Evolutionary conservation across 2,329 filamentous ascomycete genomes (phyloP).

Genomic region (Aspergillus awamori): DNA sequence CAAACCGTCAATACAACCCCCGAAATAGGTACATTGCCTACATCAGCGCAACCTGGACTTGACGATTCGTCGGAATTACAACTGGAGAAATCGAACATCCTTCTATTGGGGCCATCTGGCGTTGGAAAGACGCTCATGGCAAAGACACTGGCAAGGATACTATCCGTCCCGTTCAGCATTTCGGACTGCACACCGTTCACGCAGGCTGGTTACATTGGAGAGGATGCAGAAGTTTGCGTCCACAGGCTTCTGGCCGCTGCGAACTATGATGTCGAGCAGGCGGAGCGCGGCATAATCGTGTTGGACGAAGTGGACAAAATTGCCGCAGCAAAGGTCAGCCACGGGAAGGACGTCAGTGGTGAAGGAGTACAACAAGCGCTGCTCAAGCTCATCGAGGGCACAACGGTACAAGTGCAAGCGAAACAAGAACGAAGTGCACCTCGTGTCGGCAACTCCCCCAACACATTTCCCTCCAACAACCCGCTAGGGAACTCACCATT

Average conservation of each 20-base stretch:
- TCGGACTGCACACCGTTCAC: slow-evolving; percentile 96
- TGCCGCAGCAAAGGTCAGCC: slow-evolving; percentile 80
- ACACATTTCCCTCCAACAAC: slow-evolving; percentile 43
- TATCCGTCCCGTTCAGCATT: slow-evolving; percentile 95
- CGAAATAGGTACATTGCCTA: slow-evolving; percentile 28
- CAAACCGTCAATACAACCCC: slow-evolving; percentile 49
- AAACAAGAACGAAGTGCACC: slow-evolving; percentile 60
- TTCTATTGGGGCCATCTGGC: slow-evolving; percentile 88
- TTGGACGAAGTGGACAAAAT: slow-evolving; percentile 98
- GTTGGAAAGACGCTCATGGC: slow-evolving; percentile 94
- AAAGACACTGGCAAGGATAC: slow-evolving; percentile 84
- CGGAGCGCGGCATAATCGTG: slow-evolving; percentile 91
- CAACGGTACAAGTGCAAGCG: slow-evolving; percentile 86
- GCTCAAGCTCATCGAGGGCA: slow-evolving; percentile 93
- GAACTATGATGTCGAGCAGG: slow-evolving; percentile 81
- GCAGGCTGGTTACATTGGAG: slow-evolving; percentile 95
- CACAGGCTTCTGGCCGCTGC: slow-evolving; percentile 86
- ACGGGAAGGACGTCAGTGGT: slow-evolving; percentile 91
- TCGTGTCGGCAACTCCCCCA: slow-evolving; percentile 41
- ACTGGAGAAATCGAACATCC: slow-evolving; percentile 93
- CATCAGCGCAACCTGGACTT: slow-evolving; percentile 45
- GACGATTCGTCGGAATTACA: slow-evolving; percentile 64
- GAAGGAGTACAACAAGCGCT: slow-evolving; percentile 96
- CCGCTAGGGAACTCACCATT: slow-evolving; percentile 38
- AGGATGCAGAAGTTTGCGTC: slow-evolving; percentile 95